Evolutionary conservation across 1,284 basidiomycete species (phyloP), one percentile per base, ranked within the genome.

Genomic region (Ustilago curta): DNA sequence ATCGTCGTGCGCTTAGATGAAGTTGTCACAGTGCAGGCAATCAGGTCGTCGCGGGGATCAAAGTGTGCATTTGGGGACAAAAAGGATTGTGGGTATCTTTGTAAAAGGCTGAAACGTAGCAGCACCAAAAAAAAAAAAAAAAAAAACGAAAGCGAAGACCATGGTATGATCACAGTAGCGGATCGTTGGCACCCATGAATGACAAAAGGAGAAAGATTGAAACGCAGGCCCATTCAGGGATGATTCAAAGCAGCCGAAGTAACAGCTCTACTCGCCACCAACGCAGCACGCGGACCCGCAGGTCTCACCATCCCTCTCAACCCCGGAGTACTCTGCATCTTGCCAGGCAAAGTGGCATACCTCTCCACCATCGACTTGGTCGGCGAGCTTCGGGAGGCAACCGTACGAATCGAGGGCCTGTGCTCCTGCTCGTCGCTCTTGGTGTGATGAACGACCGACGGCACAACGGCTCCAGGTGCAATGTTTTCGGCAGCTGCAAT

Each of bases 401-500:
- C 61, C 0, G 68, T 64, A 5, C 68, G 57, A 19, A 70, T 70
- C 7, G 61, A 57, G 1, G 68, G 57, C 16, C 49, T 56, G 4
- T n/a, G 31, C 21, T 25, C 40, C 35, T 45, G 23, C 42, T 47
- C 25, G 19, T 56, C 14, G 21, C 21, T 25, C 12, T 23, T 45
- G 19, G 27, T n/a, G 12, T 19, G 18, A 9, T 19, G 29, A 42
- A 51, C 29, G 25, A 62, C 59, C 31, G 65, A 68, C 29, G 65
- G 65, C 3, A 73, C 70, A 3, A 73, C 70, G 23, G 42, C 47
- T 8, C 60, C 56, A 1, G 70, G 65, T 2, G 60, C 58, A 42
- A 73, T 68, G 43, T 69, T 73, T 16, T 73, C 70, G 1, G 70
- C 61, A 0, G 70, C 65, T 1, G 50, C 59, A 23, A 73, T 39